Evolutionary conservation across 148 eudicot species (phyloP), one percentile per base, ranked within the genome.

Genomic region (Persicaria maculosa): DNA sequence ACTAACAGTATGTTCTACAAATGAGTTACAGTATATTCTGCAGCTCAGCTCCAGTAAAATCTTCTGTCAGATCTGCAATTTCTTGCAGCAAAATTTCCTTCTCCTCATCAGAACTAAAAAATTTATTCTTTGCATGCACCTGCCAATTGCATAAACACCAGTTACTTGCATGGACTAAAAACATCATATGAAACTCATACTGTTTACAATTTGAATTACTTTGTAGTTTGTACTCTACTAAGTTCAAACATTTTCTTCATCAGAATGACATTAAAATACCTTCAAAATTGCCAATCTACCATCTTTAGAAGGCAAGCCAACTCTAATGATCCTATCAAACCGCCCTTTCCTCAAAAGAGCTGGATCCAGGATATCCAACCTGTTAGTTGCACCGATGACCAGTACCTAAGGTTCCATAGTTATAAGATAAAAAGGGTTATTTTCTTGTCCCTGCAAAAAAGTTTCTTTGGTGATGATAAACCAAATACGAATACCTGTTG

Each of bases 51-150:
- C 98, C 98, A 11, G 97, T 91, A 79, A 88, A 91, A 83, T 89
- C 93, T 84, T 93, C 98, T 20, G 95, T 84, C 31, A 72, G 77
- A 79, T 86, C 97, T 8, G 97, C 88, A 73, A 93, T 72, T 86
- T 91, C 97, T 79, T 84, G 87, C 75, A 93, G 78, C 48, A 93
- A 80, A 47, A 40, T 71, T 76, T 83, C 95, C 81, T 91, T 93
- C 81, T 93, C 97, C 78, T 87, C 91, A 80, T 93, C 98, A 1
- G 97, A 91, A 50, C 81, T 82, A 58, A 93, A 91, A 80, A 78
- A 86, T 82, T 93, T 93, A 80, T 91, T 89, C 72, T 90, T 87
- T 75, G 98, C 98, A 86, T 93, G 98, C 47, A 88, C 90, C 92
- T 88, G 74, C 7, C 43, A 48, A 40, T 47, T 15, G 48, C 47